Conservation (phyloP, 148 eudicot species). For the Dysphania ambrosioides region DNA sequence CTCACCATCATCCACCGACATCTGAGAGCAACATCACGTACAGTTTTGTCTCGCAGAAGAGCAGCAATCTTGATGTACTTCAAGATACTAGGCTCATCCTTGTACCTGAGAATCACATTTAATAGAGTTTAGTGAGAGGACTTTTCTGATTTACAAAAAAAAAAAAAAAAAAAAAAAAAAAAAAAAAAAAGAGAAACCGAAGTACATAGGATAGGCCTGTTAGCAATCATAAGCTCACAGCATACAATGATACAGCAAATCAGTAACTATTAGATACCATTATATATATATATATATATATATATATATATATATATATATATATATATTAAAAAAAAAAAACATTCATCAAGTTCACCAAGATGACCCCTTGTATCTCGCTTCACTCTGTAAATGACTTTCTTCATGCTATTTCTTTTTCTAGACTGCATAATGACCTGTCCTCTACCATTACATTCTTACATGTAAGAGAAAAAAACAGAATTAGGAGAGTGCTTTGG, state of each 20-base stretch:
- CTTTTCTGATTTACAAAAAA: no score
- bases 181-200: no score
- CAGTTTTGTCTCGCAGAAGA: conserved; percentile 68
- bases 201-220: background rate
- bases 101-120: conserved; percentile 46
- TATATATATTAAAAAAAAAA: no score
- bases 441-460: no score
- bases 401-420: conserved; percentile 1
- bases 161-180: no score
- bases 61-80: conserved; percentile 84
- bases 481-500: background rate
- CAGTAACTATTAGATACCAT: background rate
- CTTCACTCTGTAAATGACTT: background rate
- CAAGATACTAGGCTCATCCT: conserved; percentile 72
- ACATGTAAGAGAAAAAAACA: background rate
- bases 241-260: background rate
- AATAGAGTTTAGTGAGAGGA: no score
- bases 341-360: background rate
- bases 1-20: conserved; percentile 95
- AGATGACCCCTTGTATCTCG: background rate
- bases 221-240: background rate
- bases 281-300: no score
- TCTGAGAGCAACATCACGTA: conserved; percentile 90
- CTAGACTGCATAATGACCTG: background rate
- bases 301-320: no score